Evolutionary conservation across 495 filamentous ascomycete species (phyloP), one percentile per base, ranked within the genome.

Genomic region (Aspergillus biplanus): DNA sequence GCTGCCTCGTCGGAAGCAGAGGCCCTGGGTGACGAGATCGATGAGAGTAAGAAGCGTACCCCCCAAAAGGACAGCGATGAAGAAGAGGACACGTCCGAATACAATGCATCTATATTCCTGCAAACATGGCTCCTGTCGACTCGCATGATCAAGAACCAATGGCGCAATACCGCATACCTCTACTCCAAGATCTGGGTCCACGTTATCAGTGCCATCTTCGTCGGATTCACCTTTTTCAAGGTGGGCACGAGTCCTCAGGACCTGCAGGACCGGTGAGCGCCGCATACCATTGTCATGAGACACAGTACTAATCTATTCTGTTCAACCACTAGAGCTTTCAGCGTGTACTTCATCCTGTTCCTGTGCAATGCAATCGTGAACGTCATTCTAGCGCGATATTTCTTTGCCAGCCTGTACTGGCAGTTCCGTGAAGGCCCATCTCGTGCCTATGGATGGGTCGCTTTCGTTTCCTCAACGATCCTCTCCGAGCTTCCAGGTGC

Each of bases 171-270:
- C 1, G 34, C 54, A 15, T 57, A 57, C 35, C n/a, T 57, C n/a
- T 57, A 57, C 54, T 57, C 54, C 5, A 57, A 57, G 54, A 57
- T 57, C 11, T 57, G 54, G 54, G 54, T 57, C 15, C 54, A 57
- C 44, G 54, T 57, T 35, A 57, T 57, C 34, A 57, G 54, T 27
- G 54, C 54, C 1, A 57, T 57, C 7, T 27, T 57, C 1, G 54
- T 57, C n/a, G 54, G 54, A 15, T 57, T 57, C 21, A 57, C 54
- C 34, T 57, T 57, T 21, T 57, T 21, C 21, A 57, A 46, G 3
- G 27, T 46, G 34, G 54, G 54, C 11, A 57, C 54, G n/a, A 57
- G 54, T 46, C 54, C 54, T 18, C 54, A 57, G 5, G 54, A 57
- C 18, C 37, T 57, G 6, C 54, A 57, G 35, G 44, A 57, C 35